Evolutionary conservation across 1,139 yeast genomes (phyloP).

Genomic region (Yamadazyma sp.): DNA sequence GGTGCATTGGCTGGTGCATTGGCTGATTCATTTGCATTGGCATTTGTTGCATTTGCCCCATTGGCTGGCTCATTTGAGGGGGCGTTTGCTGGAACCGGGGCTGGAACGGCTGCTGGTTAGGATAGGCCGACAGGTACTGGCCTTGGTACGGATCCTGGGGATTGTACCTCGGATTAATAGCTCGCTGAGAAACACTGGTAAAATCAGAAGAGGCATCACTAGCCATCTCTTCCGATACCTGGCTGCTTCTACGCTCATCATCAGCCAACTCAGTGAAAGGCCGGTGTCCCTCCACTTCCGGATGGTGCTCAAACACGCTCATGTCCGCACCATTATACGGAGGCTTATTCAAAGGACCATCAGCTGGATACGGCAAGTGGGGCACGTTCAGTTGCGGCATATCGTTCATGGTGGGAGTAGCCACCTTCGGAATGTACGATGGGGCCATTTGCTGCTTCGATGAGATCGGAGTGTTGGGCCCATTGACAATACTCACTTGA

Average conservation of each 20-base stretch:
- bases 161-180: constrained; percentile 60
- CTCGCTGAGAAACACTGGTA: constrained; percentile 80
- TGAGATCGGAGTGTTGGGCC: constrained; percentile 34
- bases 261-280: constrained; percentile 48
- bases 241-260: constrained; percentile 20
- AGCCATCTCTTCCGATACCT: constrained; percentile 21
- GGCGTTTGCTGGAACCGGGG: constrained; percentile 15
- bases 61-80: constrained; percentile 3
- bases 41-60: neutral
- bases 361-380: constrained; percentile 24
- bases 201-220: constrained; percentile 59
- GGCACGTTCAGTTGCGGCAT: constrained; percentile 20
- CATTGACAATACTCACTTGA: constrained; percentile 21
- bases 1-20: neutral
- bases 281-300: constrained; percentile 47
- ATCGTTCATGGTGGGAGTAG: constrained; percentile 28
- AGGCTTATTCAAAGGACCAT: constrained; percentile 19
- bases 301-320: constrained; percentile 46
- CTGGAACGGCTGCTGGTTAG: constrained; percentile 18
- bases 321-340: constrained; percentile 19
- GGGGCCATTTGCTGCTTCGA: constrained; percentile 37
- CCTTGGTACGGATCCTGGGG: constrained; percentile 7
- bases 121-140: constrained; percentile 18
- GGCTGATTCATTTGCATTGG: constrained; percentile 3
- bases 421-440: constrained; percentile 26